Evolutionary conservation across 2,329 filamentous ascomycete species (phyloP).

Genomic region (Botrytis cinerea): DNA sequence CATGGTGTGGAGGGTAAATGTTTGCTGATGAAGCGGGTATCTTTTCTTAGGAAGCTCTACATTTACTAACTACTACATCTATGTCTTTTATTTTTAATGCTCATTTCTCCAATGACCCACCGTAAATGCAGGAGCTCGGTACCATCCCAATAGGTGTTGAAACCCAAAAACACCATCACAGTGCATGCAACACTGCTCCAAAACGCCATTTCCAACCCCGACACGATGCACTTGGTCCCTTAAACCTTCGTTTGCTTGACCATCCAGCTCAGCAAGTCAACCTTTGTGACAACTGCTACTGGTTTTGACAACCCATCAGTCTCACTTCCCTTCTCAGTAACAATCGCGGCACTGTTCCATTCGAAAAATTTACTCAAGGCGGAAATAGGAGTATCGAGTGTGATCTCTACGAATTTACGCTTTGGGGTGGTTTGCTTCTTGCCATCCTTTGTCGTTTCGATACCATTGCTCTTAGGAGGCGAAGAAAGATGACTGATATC

Average conservation of each 20-base stretch:
- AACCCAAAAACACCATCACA: not conserved
- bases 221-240: not conserved
- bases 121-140: not conserved
- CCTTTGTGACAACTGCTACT: slow-evolving; percentile 91
- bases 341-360: slow-evolving; percentile 95
- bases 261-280: slow-evolving; percentile 91
- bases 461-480: slow-evolving; percentile 39
- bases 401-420: slow-evolving; percentile 90
- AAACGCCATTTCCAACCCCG: slow-evolving; percentile 11
- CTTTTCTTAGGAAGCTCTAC: not conserved
- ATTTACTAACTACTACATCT: not conserved
- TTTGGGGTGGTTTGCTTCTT: slow-evolving; percentile 49
- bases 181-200: not conserved
- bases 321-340: slow-evolving; percentile 71
- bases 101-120: not conserved
- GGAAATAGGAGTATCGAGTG: slow-evolving; percentile 79
- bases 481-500: slow-evolving; percentile 51
- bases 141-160: slow-evolving; percentile 17
- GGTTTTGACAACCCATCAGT: slow-evolving; percentile 65
- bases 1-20: not conserved
- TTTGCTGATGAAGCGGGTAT: slow-evolving; percentile 6
- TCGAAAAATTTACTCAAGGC: slow-evolving; percentile 92
- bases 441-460: slow-evolving; percentile 36
- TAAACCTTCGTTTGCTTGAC: slow-evolving; percentile 60
- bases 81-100: not conserved